Conservation (phyloP, 2,329 filamentous ascomycete genomes). For the Stachybotrys elegans region DNA sequence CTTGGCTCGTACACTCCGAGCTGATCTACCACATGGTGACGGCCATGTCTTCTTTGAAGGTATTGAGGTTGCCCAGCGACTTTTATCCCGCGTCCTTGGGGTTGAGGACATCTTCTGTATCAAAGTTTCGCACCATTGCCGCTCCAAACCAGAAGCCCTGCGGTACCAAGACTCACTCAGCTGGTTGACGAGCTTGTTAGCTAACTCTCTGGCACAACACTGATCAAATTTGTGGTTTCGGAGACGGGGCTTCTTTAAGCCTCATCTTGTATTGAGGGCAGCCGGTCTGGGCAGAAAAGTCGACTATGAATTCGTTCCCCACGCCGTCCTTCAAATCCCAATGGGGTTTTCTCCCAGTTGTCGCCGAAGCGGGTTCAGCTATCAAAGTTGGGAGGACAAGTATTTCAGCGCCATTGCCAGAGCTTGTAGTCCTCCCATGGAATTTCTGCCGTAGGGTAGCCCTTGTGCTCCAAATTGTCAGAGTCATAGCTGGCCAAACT, state of each 20-base stretch:
- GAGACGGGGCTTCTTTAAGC: neutral
- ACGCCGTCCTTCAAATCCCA: neutral
- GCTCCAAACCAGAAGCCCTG: neutral
- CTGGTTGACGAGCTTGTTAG: neutral
- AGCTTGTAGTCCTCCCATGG: no score
- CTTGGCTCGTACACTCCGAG: slow-evolving; percentile 5
- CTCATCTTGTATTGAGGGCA: neutral
- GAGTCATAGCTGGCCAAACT: no score
- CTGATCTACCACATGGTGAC: neutral
- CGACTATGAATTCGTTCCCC: neutral
- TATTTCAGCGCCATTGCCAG: neutral
- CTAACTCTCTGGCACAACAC: neutral
- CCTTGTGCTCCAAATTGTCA: no score
- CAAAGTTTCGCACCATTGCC: neutral
- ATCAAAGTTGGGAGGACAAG: neutral
- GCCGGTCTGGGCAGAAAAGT: neutral
- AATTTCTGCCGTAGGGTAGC: no score
- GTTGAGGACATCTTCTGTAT: slow-evolving; percentile 4
- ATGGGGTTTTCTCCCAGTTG: neutral
- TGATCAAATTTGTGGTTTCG: neutral
- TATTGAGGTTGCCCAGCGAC: slow-evolving; percentile 1
- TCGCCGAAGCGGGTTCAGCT: neutral
- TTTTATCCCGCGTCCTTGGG: slow-evolving; percentile 6
- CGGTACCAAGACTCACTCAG: neutral
- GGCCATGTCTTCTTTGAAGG: neutral